phyloP scores from a whole-genome alignment of 2,329 filamentous ascomycete genomes.

The Leptographium procerum region DNA sequence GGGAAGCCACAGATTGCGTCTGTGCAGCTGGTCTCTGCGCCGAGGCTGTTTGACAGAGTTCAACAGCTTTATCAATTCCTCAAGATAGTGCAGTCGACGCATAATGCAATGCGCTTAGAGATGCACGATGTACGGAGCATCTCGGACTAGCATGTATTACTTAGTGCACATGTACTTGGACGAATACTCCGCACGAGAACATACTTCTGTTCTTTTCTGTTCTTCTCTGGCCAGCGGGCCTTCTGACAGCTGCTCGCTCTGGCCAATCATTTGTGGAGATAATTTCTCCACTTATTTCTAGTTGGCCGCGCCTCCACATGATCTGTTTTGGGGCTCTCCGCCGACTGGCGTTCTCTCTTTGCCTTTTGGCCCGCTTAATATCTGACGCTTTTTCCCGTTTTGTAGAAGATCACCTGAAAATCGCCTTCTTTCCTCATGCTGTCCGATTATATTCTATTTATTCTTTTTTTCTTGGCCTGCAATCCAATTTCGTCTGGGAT shows the following conservation, averaged over 20 bases:
- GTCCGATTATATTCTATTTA: background rate
- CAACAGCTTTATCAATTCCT: no score
- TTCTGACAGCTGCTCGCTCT: background rate
- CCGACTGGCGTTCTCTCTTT: background rate
- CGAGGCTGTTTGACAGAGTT: no score
- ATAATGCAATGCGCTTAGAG: no score
- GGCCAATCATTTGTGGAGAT: background rate
- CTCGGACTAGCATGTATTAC: no score
- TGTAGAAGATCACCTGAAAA: background rate
- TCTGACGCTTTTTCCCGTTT: background rate
- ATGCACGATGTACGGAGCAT: no score
- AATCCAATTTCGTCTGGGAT: no score
- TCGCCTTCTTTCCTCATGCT: no score
- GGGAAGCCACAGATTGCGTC: no score
- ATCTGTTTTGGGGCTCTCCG: background rate
- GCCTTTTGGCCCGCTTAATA: background rate
- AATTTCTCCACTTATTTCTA: background rate
- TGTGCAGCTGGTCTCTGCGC: no score
- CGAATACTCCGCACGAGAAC: background rate
- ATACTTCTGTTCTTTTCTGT: background rate
- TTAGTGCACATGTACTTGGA: no score
- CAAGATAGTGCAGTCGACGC: no score
- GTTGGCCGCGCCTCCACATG: background rate
- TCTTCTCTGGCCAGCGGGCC: background rate
- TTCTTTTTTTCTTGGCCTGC: background rate